Conservation (phyloP, 805 yeast species). For the Ascoidea tarda region DNA sequence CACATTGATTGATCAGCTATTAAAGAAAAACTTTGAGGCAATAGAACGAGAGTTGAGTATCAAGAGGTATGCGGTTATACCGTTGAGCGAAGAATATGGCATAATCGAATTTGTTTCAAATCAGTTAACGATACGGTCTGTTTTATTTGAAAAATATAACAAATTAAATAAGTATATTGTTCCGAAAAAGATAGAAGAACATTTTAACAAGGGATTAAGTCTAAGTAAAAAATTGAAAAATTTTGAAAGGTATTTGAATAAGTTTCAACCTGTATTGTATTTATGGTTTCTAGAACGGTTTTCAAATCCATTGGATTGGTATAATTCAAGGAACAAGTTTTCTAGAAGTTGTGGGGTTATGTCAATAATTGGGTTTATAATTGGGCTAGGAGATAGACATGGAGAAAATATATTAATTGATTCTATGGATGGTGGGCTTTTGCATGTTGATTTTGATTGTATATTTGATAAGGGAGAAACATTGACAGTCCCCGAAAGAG, state of each 20-base stretch:
- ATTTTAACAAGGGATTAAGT: constrained; percentile 15
- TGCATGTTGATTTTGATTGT: constrained; percentile 97
- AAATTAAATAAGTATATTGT: constrained; percentile 23
- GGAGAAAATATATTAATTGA: constrained; percentile 78
- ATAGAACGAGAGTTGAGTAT: constrained; percentile 58
- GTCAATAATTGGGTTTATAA: constrained; percentile 91
- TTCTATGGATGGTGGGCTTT: constrained; percentile 58
- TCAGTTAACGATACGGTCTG: constrained; percentile 56
- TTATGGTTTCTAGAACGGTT: constrained; percentile 83
- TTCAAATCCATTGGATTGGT: constrained; percentile 86
- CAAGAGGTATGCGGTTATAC: constrained; percentile 77
- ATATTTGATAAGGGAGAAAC: constrained; percentile 74
- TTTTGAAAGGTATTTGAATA: constrained; percentile 18
- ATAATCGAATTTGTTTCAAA: constrained; percentile 82
- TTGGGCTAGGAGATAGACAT: constrained; percentile 95
- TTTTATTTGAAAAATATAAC: constrained; percentile 30
- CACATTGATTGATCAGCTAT: constrained; percentile 64
- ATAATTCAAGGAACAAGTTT: constrained; percentile 57
- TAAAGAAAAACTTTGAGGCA: constrained; percentile 56
- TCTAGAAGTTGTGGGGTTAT: constrained; percentile 82
- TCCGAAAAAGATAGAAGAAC: constrained; percentile 14
- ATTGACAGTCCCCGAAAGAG: constrained; percentile 76
- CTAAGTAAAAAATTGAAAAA: constrained; percentile 20
- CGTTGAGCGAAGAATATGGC: constrained; percentile 77
- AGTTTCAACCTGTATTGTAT: constrained; percentile 57